A percentile compares a stretch with the other conserved stretches of the same genome.
Conservation (phyloP, 2,329 filamentous ascomycete genomes). For the Hypoxylon sp. region DNA sequence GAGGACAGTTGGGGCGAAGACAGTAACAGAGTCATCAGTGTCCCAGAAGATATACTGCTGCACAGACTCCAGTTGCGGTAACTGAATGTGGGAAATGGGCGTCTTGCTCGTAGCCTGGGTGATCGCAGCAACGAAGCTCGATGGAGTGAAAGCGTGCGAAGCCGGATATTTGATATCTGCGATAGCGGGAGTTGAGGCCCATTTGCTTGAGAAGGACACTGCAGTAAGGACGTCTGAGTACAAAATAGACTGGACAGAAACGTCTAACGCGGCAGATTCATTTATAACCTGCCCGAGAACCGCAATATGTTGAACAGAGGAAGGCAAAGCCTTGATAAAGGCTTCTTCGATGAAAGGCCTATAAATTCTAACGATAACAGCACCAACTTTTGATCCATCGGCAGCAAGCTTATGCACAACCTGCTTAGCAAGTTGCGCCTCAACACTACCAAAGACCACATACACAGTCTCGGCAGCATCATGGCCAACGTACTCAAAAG, state of each 20-base stretch:
- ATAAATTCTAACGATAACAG: constrained; percentile 93
- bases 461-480: constrained; percentile 83
- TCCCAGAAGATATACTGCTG: constrained; percentile 97
- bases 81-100: constrained; percentile 65
- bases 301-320: constrained; percentile 80
- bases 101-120: constrained; percentile 65
- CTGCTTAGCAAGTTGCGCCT: constrained; percentile 88
- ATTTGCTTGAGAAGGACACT: constrained; percentile 81
- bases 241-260: constrained; percentile 83
- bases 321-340: constrained; percentile 86
- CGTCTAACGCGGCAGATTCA: constrained; percentile 79
- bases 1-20: constrained; percentile 73
- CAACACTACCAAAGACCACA: constrained; percentile 92
- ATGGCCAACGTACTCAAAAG: constrained; percentile 96
- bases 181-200: constrained; percentile 74
- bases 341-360: constrained; percentile 95
- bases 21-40: constrained; percentile 79
- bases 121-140: constrained; percentile 67
- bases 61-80: constrained; percentile 67
- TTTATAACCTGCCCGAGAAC: constrained; percentile 91
- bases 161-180: constrained; percentile 93
- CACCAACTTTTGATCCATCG: constrained; percentile 83
- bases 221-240: constrained; percentile 93
- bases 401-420: constrained; percentile 80
- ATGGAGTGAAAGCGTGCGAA: constrained; percentile 69